Evolutionary conservation across 2,329 filamentous ascomycete genomes (phyloP).

Genomic region (Aureobasidium sp.): DNA sequence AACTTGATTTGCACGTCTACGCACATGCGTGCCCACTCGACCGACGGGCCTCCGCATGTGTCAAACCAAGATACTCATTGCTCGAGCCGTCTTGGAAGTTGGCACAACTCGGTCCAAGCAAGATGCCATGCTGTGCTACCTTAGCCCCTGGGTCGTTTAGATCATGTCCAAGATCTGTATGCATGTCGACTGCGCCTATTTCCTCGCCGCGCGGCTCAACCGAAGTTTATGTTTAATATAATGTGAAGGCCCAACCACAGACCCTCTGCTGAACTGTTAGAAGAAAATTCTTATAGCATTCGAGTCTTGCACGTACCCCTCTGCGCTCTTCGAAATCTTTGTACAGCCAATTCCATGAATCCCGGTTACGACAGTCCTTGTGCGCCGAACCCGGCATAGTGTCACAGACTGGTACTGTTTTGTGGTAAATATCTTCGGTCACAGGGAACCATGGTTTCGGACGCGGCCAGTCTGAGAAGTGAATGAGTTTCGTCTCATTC

Average conservation of each 20-base stretch:
- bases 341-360: slow-evolving; percentile 24
- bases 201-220: neutral
- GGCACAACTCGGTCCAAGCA: slow-evolving; percentile 2
- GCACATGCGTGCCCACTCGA: neutral
- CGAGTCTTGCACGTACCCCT: neutral
- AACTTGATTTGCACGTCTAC: slow-evolving; percentile 4
- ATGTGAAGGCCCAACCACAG: slow-evolving; percentile 1
- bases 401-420: slow-evolving; percentile 34
- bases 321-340: slow-evolving; percentile 23
- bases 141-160: neutral
- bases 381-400: slow-evolving; percentile 4
- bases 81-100: neutral
- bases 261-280: slow-evolving; percentile 2
- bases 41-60: neutral
- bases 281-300: neutral
- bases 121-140: neutral
- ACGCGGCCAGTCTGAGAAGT: slow-evolving; percentile 65
- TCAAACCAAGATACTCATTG: slow-evolving; percentile 1
- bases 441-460: slow-evolving; percentile 55
- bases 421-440: slow-evolving; percentile 28
- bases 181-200: neutral
- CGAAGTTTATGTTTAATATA: neutral
- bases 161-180: neutral
- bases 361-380: slow-evolving; percentile 20
- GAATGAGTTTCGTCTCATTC: slow-evolving; percentile 56